Base-by-base conservation (phyloP, 2,329 filamentous ascomycete species). In the Leptographium wingfieldii region DNA sequence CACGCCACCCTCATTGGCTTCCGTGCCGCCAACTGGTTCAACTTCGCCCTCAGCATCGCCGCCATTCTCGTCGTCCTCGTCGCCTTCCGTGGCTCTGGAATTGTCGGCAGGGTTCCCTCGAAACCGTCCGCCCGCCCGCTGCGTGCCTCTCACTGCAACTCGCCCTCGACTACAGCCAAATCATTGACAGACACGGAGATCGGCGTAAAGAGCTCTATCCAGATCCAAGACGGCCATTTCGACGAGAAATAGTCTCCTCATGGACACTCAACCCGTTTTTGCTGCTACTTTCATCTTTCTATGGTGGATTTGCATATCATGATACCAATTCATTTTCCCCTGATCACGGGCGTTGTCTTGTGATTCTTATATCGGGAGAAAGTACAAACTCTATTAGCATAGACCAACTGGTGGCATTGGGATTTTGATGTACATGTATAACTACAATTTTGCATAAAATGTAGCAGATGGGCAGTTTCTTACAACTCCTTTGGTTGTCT, bases 11-110 rank as follows among this genome's bases (percentile, higher is more conserved):
- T 82, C 6, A 65, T 67, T 14, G 79, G 80, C 1, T 64, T 83
- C 5, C 72, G 78, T 46, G 77, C 76, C 0, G 80, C 73, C 2
- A 73, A 73, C 35, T 83, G 79, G 77, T 75, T 79, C 65, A 79
- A 80, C 65, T 78, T 80, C 64, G 77, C 69, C 2, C 70, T 81
- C 12, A 76, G 74, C 0, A 55, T 78, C 2, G 63, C 69, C 22
- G 75, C 77, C 0, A 65, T 80, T 29, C 53, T 66, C 1, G 68
- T 81, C 9, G 77, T 81, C 0, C 64, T 74, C 10, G 65, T 77
- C 2, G 74, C 75, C 0, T 82, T 83, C 62, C 73, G 78, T 11
- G 76, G 77, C 9, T 75, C 78, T 40, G 80, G 80, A 4, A 75
- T 81, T 55, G 73, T 82, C 6, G 80, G 80, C 59, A 60, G 59